A percentile compares a stretch with the other conserved stretches of the same genome.
These are phyloP conservation scores for Colletotrichum echinochloae DNA, from an alignment of 2,329 filamentous ascomycete genomes.

Conservation along the genomic window DNA sequence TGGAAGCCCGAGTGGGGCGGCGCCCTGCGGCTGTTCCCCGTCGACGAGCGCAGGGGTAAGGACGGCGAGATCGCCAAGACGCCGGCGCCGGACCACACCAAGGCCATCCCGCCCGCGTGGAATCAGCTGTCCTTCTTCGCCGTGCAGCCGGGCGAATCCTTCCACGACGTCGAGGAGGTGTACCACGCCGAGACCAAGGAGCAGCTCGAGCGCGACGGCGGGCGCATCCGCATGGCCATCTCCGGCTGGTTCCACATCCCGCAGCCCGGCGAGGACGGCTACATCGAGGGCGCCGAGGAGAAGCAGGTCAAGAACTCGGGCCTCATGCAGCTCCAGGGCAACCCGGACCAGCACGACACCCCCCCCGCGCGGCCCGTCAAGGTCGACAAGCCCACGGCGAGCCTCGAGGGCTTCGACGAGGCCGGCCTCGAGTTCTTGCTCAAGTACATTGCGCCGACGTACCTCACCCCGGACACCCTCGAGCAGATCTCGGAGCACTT, in stretches of 20 bases:
- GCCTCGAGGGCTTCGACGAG: slow-evolving; percentile 72
- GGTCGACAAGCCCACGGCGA: slow-evolving; percentile 54
- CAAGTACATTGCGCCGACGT: slow-evolving; percentile 89
- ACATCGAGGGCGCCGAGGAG: slow-evolving; percentile 87
- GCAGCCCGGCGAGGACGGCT: slow-evolving; percentile 93
- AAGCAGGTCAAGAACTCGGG: slow-evolving; percentile 90
- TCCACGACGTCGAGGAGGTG: slow-evolving; percentile 98
- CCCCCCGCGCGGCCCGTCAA: slow-evolving; percentile 73
- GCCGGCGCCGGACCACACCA: slow-evolving; percentile 80
- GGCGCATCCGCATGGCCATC: slow-evolving; percentile 93
- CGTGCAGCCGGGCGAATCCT: slow-evolving; percentile 97
- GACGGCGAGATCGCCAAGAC: slow-evolving; percentile 82
- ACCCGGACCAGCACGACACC: slow-evolving; percentile 88
- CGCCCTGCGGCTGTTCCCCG: slow-evolving; percentile 87
- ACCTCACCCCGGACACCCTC: slow-evolving; percentile 91
- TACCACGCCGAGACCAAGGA: slow-evolving; percentile 75
- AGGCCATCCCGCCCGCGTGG: slow-evolving; percentile 93
- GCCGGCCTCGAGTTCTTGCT: slow-evolving; percentile 89
- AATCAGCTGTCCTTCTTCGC: slow-evolving; percentile 99
- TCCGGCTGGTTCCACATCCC: slow-evolving; percentile 99
- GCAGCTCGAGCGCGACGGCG: slow-evolving; percentile 75
- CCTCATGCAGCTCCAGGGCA: slow-evolving; percentile 91
- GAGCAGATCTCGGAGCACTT: slow-evolving; percentile 86
- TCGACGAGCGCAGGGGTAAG: slow-evolving; percentile 71
- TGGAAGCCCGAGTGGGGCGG: slow-evolving; percentile 96